Base-by-base conservation (phyloP, 257 asterid genomes). In the Gentiana macrophylla region DNA sequence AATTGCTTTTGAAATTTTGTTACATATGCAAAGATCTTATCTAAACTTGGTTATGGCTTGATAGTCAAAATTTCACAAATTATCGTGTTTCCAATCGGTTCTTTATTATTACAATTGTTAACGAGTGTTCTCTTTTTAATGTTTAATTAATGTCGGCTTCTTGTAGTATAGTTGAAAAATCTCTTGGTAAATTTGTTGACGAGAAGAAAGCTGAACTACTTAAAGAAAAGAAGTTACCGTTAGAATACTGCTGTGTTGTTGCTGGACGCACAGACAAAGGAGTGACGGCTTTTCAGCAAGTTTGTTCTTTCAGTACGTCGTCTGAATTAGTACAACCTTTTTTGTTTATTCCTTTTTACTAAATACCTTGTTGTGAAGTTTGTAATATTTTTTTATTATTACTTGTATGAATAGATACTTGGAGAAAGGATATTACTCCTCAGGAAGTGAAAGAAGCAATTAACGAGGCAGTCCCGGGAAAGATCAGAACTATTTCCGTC, bases 201-300 rank as follows among this genome's bases (percentile, higher is more conserved):
- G 97, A 91, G 67, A 81, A 64, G 65, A 91, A 91, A 80, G 84
- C 73, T 37, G 73, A 79, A 55, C 57, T 65, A 50, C 83, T 91
- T 62, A 83, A 79, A 67, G 97, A 84, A 71, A 91, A 80, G 77
- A 75, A 79, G 41, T 72, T 85, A 58, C 97, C 97, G 53, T 11
- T 83, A 53, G 97, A 91, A 71, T 90, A 74, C n/a, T 75, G 82
- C 68, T 71, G 76, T 74, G 9, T 68, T 38, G 98, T 91, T 51
- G 97, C 97, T 47, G 97, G 97, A 55, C 93, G 98, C 62, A 91
- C 98, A 52, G 98, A 91, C 75, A 91, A 91, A 76, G 98, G 98
- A 66, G 98, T 91, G 78, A 72, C 96, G 35, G 98, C 98, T 38
- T 83, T 78, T 67, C 78, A 72, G 62, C 97, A 87, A 91, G 94